Evolutionary conservation across 371 early-diverging fungal genomes (phyloP), one percentile per base, ranked within the genome.

Genomic region (Apophysomyces sp.): DNA sequence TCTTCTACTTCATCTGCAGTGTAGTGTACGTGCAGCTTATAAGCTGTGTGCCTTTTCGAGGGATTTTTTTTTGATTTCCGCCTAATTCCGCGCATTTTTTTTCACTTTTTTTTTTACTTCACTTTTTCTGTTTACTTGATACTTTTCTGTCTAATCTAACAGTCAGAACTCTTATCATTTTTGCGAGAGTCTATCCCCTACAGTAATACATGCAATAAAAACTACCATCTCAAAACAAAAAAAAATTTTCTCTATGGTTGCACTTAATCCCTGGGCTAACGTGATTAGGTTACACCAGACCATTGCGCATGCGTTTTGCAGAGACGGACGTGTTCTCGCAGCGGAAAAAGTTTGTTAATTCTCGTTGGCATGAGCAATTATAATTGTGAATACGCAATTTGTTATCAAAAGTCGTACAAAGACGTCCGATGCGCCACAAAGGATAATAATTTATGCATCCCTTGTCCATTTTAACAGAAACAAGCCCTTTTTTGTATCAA

Each of bases 11-110:
- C 49, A 44, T 44, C 49, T 44, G 49, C 49, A 44, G 49, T 44
- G 49, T 44, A 44, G 49, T 44, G 49, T 44, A 44, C 49, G 49
- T 44, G 49, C 49, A 44, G 49, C 49, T 44, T 44, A 53, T 28
- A 29, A 53, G 32, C 54, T 53, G 32, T 29, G 29, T 53, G 54
- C 54, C 54, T 53, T 53, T 28, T 53, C 32, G 54, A 28, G 29
- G 54, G 32, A 30, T 29, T 39, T 58, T 39, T 39, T 58, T 39
- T 58, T 21, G 39, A 41, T 58, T 39, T 40, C 24, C 40, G 40
- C 58, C 56, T 56, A 34, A 32, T 37, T 26, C 13, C 37, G 26
- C 34, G 32, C 56, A 30, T 34, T 36, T 26, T 56, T 32, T 32
- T 34, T 27, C 16, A 24, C n/a, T 53, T 27, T 27, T 55, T 34